Conservation (phyloP, 345 rosid species). For the Eucalyptus camaldulensis region DNA sequence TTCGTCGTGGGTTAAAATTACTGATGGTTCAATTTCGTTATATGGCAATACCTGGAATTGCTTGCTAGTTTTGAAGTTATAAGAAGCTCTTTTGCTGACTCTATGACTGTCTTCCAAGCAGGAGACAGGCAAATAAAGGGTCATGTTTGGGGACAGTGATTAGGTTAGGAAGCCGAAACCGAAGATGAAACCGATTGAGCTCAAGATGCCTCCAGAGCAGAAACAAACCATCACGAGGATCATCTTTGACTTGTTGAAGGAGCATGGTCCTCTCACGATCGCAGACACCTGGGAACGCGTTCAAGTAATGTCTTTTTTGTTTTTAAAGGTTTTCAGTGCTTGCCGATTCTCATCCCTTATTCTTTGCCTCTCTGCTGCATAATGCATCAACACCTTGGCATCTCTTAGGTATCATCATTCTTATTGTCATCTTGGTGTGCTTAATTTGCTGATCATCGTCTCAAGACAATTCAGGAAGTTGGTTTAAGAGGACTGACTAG, state of each 20-base stretch:
- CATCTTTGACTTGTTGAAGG: constrained; percentile 63
- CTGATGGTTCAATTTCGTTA: neutral
- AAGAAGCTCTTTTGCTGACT: neutral
- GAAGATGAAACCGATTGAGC: constrained; percentile 71
- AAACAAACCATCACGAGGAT: constrained; percentile 64
- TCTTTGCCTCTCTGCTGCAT: neutral
- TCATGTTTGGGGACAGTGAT: constrained; percentile 27
- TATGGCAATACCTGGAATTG: neutral
- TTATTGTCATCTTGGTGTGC: neutral
- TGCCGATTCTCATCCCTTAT: neutral
- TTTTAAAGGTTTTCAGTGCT: neutral
- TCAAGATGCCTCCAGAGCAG: constrained; percentile 63
- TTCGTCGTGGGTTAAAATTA: neutral
- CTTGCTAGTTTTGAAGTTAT: neutral
- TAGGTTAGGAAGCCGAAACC: constrained; percentile 58
- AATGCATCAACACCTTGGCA: neutral
- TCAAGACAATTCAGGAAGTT: constrained; percentile 14
- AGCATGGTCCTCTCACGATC: constrained; percentile 76
- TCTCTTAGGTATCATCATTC: neutral
- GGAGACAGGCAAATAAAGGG: neutral
- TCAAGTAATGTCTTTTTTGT: constrained; percentile 19
- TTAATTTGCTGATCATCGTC: neutral
- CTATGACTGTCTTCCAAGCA: neutral
- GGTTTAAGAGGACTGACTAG: constrained; percentile 26
- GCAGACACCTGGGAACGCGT: constrained; percentile 65